Percentiles rank a stretch among this genome's conserved stretches.
These are phyloP conservation scores for Phytophthora niederhauseri DNA, from an alignment of 352 stramenopile species.

Conservation along the genomic window DNA sequence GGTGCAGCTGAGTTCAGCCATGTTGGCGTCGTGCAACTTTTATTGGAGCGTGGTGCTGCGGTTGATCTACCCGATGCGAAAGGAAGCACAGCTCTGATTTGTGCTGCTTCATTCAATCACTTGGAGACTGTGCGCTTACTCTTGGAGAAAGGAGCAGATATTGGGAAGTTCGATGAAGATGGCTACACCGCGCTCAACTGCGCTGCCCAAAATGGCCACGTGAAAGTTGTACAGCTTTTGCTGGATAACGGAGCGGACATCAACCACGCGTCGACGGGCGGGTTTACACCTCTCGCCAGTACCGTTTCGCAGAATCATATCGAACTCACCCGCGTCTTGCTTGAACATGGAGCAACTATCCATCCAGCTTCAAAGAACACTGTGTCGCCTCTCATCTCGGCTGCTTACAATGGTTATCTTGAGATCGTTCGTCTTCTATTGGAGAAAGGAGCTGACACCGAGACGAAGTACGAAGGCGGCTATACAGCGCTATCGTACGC, in stretches of 20 bases:
- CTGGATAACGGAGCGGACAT: background rate
- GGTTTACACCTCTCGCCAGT: conserved; percentile 3
- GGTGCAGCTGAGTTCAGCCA: background rate
- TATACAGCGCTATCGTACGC: background rate
- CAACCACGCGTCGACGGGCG: background rate
- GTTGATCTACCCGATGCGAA: background rate
- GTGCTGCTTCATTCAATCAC: background rate
- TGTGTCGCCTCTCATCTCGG: background rate
- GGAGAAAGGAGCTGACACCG: background rate
- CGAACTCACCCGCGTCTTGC: background rate
- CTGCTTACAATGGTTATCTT: background rate
- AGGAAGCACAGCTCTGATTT: background rate
- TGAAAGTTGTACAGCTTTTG: background rate
- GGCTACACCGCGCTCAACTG: background rate
- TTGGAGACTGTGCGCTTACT: background rate
- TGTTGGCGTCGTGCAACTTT: background rate
- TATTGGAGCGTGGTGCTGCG: background rate
- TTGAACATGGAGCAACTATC: background rate
- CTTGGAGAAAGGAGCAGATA: background rate
- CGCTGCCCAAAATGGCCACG: background rate
- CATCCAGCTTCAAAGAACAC: background rate
- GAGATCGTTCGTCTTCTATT: background rate
- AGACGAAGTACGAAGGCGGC: background rate
- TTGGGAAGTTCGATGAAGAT: background rate
- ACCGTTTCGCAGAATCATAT: background rate